Evolutionary conservation across 768 basidiomycete species (phyloP), one percentile per base, ranked within the genome.

Genomic region (Suillus bovinus): DNA sequence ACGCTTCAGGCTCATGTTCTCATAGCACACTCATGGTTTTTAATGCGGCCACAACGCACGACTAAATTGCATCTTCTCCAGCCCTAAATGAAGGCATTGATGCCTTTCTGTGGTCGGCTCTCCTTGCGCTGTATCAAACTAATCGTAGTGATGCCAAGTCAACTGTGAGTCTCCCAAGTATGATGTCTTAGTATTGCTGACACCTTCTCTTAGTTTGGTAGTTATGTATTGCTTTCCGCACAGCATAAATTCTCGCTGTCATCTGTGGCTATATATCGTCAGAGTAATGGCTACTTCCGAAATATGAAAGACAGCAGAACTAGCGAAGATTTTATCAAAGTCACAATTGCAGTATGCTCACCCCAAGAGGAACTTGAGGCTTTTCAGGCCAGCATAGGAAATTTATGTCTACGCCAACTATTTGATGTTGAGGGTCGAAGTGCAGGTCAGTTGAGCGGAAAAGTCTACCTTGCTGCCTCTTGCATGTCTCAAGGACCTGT

Each of bases 11-110:
- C 34, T 76, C 76, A 2, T 71, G 74, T 60, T 70, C 72, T n/a
- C 87, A 96, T 71, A 87, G 87, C 39, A 84, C 90, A 0, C 76
- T 99, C 20, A 74, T 94, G 49, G 87, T 87, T 1, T 98, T 98
- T 76, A 92, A 93, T 73, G 84, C 90, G 8, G 88, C 90, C 8
- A 84, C 84, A 0, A 76, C 94, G 47, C 84, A 95, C 38, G 93
- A 93, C 44, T 96, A 90, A 69, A 80, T 99, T 41, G 83, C 86
- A 41, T 77, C 81, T 49, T 78, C 73, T 36, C 82, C 87, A 59
- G 66, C 71, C 4, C 69, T 91, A 39, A 85, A 90, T 66, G 90
- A 91, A 71, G 88, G 86, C 20, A 80, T 83, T n/a, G n/a, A n/a
- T n/a, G n/a, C n/a, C n/a, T n/a, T n/a, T 69, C 65, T 92, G 10